Evolutionary conservation across 306 rosid species (phyloP), one percentile per base, ranked within the genome.

Genomic region (Trifolium dubium): DNA sequence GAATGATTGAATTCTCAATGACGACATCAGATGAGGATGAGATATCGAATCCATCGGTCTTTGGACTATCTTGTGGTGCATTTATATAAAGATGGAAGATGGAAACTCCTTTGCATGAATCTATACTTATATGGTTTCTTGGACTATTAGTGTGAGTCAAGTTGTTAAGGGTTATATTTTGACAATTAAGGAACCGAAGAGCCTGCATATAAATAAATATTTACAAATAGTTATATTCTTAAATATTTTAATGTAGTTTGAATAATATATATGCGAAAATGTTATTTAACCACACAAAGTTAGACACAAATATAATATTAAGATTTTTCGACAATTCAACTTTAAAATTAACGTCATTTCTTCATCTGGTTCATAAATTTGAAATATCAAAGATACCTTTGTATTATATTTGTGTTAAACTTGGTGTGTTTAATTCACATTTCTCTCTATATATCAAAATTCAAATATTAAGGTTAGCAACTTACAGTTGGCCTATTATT

Each of bases 41-140:
- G 13, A 88, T 67, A 47, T 83, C 86, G n/a, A 86, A 74, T 1
- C 92, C 90, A 63, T 88, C 90, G 0, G 92, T 88, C 72, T 88
- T 88, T 18, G 93, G 90, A 8, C 89, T 88, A 0, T 84, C 64
- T 0, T 34, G 15, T 0, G 90, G 93, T 8, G 93, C 90, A 56
- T 0, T 14, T 9, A 86, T 71, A 0, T 17, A 9, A 30, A 88
- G 77, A 28, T 71, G 1, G 6, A 69, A 65, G 47, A 88, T 18
- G 1, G 5, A 0, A 2, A 64, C 23, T 0, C 31, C 72, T 29
- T 70, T 60, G 64, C 86, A 82, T 2, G 2, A 2, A 19, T 4
- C 3, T 47, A 88, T 11, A 78, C 82, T 28, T 30, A 86, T 73
- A 37, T 86, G 90, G 32, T 74, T 74, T 76, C 6, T 79, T 0